Evolutionary conservation across 768 basidiomycete species (phyloP), one percentile per base, ranked within the genome.

Genomic region (Cystofilobasidium capitatum): DNA sequence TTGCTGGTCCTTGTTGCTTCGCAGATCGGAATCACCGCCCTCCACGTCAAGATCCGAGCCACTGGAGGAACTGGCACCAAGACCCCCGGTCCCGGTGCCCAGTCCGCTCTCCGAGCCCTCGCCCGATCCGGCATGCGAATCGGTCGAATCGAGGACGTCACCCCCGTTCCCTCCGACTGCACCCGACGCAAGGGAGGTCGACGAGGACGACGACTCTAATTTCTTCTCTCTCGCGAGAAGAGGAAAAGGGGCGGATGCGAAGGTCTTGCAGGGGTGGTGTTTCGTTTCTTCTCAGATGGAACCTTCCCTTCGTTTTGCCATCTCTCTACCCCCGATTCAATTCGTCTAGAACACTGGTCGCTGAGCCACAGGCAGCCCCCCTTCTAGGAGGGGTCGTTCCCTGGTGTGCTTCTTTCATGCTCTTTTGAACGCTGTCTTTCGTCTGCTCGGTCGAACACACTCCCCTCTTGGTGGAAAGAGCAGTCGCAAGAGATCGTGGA

Each of bases 61-160:
- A 98, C 96, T 65, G 96, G 81, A 71, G 96, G 96, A 77, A 97
- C 92, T 64, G 93, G 92, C 71, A 98, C 96, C 75, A 99, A 98
- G 83, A 94, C 94, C 70, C 96, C 96, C 49, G 96, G 96, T 58
- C 96, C 96, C 22, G 96, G 96, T 79, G 96, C 91, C 55, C 96
- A 99, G 82, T 89, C 88, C 73, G 94, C 96, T 49, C 88, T 98
- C 75, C 90, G 94, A 80, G 96, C 93, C 62, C 87, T 98, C 67
- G 96, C 96, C 74, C 92, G 94, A 81, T 87, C 94, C 66, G 94
- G 96, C 63, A 96, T 99, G 91, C 82, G 88, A 72, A 97, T 99
- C 73, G 96, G 96, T 66, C 84, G 96, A 72, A 98, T 99, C 74
- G 94, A 97, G 76, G 70, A 58, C 61, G 54, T 69, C 58, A 51